phyloP scores from a whole-genome alignment of 2,329 filamentous ascomycete genomes.

The Colletotrichum paranaense region DNA sequence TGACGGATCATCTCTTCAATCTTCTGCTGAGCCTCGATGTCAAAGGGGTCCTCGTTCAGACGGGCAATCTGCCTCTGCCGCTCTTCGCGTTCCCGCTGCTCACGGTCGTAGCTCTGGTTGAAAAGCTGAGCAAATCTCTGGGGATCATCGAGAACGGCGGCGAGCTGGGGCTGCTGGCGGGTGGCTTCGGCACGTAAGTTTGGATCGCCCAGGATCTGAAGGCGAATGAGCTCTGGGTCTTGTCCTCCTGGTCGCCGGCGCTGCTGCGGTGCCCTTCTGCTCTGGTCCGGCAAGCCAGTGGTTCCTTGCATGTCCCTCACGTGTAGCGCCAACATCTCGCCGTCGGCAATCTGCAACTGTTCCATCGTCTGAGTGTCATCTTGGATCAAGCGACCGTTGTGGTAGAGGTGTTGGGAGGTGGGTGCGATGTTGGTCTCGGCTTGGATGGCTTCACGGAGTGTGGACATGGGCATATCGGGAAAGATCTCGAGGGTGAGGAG shows the following conservation, averaged over 20 bases:
- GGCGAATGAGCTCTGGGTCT: slow-evolving; percentile 84
- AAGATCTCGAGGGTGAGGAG: slow-evolving; percentile 86
- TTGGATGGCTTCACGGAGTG: slow-evolving; percentile 89
- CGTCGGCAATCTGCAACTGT: slow-evolving; percentile 83
- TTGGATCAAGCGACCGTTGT: slow-evolving; percentile 83
- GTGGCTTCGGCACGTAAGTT: slow-evolving; percentile 77
- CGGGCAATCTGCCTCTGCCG: slow-evolving; percentile 85
- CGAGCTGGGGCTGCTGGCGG: slow-evolving; percentile 80
- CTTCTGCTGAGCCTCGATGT: slow-evolving; percentile 87
- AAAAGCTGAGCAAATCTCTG: slow-evolving; percentile 81
- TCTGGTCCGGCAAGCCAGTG: slow-evolving; percentile 51
- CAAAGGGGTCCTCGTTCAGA: slow-evolving; percentile 94
- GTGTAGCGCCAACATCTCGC: slow-evolving; percentile 92
- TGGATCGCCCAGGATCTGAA: slow-evolving; percentile 85
- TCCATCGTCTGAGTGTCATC: slow-evolving; percentile 85
- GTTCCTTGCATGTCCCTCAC: slow-evolving; percentile 70
- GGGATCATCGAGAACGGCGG: slow-evolving; percentile 79
- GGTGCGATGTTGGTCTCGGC: slow-evolving; percentile 82
- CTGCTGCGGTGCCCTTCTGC: slow-evolving; percentile 50
- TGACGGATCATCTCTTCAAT: slow-evolving; percentile 98
- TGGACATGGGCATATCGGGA: slow-evolving; percentile 83
- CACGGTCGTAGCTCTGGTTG: slow-evolving; percentile 73
- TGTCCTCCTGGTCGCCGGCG: slow-evolving; percentile 51
- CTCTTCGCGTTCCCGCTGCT: slow-evolving; percentile 78
- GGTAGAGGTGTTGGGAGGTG: slow-evolving; percentile 84